Evolutionary conservation across 768 basidiomycete genomes (phyloP), one percentile per base, ranked within the genome.

Genomic region (Mycena haematopus): DNA sequence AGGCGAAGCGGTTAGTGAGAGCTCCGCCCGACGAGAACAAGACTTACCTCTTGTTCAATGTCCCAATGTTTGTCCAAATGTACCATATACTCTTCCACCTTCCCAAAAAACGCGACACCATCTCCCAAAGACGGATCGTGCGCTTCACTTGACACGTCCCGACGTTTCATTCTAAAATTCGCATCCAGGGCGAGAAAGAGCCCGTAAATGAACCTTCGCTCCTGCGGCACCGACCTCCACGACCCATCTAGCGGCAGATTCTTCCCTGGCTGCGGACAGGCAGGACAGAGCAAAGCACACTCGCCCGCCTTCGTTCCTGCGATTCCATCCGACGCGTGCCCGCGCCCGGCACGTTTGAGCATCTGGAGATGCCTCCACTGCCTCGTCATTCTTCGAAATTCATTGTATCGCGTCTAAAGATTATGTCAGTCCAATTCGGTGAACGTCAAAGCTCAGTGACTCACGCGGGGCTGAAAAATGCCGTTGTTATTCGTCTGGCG

Each of bases 401-500:
- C 46, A 6, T 14, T 17, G 6, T 47, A 47, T 25, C 46, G 46
- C 1, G 24, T 27, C 46, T 47, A 19, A 27, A n/a, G n/a, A 1
- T 47, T 19, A 15, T 13, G 25, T 47, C 14, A 45, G 44, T 13
- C n/a, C 24, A 27, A 15, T 17, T 15, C 2, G 13, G 5, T 9
- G 17, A 8, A 17, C 17, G 11, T 19, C 29, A 57, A 24, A n/a
- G n/a, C n/a, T n/a, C n/a, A n/a, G n/a, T n/a, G 29, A 58, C 57
- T 29, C 9, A 57, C 56, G 25, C 47, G 40, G 7, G 51, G 51
- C 31, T 42, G 51, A 9, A 44, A 44, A 6, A 35, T 22, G 6
- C 67, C 67, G 0, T 53, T 51, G n/a, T 72, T 70, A 13, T 72
- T 49, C 1, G 35, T 62, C 8, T 2, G 29, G 3, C 44, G 45